Conservation (phyloP, 345 rosid species). For the Populus pruinosa region DNA sequence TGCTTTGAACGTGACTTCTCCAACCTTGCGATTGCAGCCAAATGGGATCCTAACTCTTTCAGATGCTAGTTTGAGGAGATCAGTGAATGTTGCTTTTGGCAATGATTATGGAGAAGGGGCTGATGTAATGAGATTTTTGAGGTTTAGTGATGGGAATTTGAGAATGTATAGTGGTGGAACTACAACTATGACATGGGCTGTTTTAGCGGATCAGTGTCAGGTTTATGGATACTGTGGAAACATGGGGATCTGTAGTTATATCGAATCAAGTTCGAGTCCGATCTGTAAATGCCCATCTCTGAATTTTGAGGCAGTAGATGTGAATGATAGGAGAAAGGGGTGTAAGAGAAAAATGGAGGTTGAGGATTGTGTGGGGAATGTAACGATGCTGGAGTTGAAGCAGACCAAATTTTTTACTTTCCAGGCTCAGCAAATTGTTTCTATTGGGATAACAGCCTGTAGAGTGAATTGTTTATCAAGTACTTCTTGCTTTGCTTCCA, state of each 20-base stretch:
- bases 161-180: conserved; percentile 48
- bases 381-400: conserved; percentile 47
- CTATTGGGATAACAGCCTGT: conserved; percentile 45
- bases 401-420: conserved; percentile 40
- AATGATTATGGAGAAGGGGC: conserved; percentile 53
- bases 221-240: conserved; percentile 61
- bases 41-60: conserved; percentile 41
- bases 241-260: conserved; percentile 58
- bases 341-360: conserved; percentile 56
- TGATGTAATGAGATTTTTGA: conserved; percentile 52
- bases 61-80: conserved; percentile 23
- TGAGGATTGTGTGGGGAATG: conserved; percentile 36
- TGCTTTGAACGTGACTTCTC: conserved; percentile 28
- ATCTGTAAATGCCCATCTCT: conserved; percentile 57
- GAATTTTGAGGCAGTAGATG: conserved; percentile 54
- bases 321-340: conserved; percentile 43
- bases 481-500: conserved; percentile 46
- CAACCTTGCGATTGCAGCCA: conserved; percentile 36
- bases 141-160: conserved; percentile 57
- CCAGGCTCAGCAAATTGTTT: conserved; percentile 30
- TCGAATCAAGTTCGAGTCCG: conserved; percentile 28
- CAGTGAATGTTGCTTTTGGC: conserved; percentile 34
- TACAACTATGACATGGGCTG: conserved; percentile 40
- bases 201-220: conserved; percentile 51
- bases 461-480: conserved; percentile 43